Conservation (phyloP, 2,329 filamentous ascomycete species). For the Colletotrichum sp. region DNA sequence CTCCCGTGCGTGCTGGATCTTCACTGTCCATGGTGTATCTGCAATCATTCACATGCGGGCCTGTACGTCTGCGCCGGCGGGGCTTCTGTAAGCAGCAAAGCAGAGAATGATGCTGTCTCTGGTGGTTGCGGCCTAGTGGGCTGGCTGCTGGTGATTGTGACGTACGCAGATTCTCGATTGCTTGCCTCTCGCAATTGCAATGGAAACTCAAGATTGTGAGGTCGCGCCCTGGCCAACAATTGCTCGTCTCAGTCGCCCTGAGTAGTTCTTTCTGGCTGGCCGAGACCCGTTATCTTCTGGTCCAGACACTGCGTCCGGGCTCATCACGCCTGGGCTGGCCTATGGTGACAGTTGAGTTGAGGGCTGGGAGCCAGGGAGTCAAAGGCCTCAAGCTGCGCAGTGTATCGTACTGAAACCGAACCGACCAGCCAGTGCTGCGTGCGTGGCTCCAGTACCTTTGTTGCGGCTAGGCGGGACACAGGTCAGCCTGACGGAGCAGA, state of each 20-base stretch:
- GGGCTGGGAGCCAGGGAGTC: not conserved
- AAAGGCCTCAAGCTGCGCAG: not conserved
- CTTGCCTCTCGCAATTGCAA: not conserved
- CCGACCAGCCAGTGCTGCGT: not conserved
- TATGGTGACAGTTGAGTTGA: not conserved
- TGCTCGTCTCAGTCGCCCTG: not conserved
- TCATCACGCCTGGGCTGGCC: not conserved
- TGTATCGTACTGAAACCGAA: not conserved
- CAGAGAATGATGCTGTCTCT: not conserved
- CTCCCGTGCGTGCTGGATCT: not conserved
- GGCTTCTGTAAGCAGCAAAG: not conserved
- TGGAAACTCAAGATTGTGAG: not conserved
- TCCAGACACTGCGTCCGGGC: not conserved
- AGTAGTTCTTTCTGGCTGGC: not conserved
- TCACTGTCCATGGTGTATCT: not conserved
- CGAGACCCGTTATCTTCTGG: not conserved
- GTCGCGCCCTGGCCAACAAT: not conserved
- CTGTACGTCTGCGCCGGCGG: not conserved
- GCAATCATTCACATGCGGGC: not conserved
- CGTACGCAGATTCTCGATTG: not conserved
- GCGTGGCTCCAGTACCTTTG: slow-evolving; percentile 9
- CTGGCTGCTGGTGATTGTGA: not conserved
- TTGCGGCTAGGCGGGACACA: not conserved
- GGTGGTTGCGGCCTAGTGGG: not conserved
- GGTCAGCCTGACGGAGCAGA: not conserved